Base-by-base conservation (phyloP, 495 filamentous ascomycete species). In the Massariosphaeria phaeospora region DNA sequence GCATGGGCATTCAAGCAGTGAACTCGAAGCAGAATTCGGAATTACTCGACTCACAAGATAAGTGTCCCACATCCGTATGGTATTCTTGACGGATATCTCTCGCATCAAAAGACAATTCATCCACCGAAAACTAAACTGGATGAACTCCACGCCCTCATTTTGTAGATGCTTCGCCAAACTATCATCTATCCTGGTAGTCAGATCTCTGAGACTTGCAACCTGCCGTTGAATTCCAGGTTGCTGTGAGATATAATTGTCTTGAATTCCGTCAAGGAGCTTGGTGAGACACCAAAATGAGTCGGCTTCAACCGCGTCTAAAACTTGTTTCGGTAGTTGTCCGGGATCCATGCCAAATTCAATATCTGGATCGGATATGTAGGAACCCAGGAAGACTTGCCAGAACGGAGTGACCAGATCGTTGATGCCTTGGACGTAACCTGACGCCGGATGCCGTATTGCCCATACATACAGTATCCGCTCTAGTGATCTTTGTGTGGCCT, bases 51-150 rank as follows among this genome's bases (percentile, higher is more conserved):
- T 62, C 72, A 95, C 90, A 76, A 98, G 81, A 70, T 98, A 98
- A 10, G 93, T 98, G 73, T 98, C 93, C 93, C 93, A 98, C 93
- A 98, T 98, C 57, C 93, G 76, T 60, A 97, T 95, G 1, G 88
- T 95, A 63, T 95, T 96, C 69, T 83, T 86, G 34, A 98, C 89
- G 68, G 84, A 95, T 55, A 98, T 86, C 70, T 98, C 93, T 55
- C 93, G 79, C 93, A 98, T 98, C 60, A 98, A 75, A 55, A 98
- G 78, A 65, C 93, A 98, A 64, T 98, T 98, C 93, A 98, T 97
- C 93, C 93, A 98, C 53, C 93, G 79, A 68, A 98, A 98, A 68
- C 89, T 95, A 66, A 98, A 98, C 66, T 98, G 93, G 69, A 98
- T 97, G 62, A 98, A 98, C 68, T 98, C 94, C 24, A 98, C 89